Base-by-base conservation (phyloP, 2,329 filamentous ascomycete genomes). In the Tolypocladium pustulatum region DNA sequence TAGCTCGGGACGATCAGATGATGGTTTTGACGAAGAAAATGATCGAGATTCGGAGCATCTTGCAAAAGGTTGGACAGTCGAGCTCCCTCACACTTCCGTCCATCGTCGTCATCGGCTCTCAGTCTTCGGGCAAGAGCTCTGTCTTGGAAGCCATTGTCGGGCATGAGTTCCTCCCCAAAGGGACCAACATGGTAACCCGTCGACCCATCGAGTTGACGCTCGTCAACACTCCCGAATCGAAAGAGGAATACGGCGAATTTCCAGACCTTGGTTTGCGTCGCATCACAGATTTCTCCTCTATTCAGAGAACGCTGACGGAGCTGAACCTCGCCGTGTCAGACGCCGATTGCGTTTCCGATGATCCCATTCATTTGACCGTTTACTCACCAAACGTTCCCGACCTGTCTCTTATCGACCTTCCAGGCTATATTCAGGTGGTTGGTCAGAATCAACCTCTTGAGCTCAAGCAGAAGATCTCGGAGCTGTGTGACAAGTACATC, bases 11-110 rank as follows among this genome's bases (percentile, higher is more conserved):
- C 67, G 94, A 99, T 71, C 94, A 99, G 73, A 99, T 99, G 93
- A 99, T 99, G 94, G 81, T 97, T 65, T 78, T 99, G 68, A 99
- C 95, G 2, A 93, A 94, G 77, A 97, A 97, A 76, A 99, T 99
- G 94, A 99, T 99, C 68, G 94, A 99, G 77, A 97, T 99, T 59
- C 82, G 95, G 65, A 92, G 87, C 65, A 90, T 99, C 59, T 80
- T 99, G 30, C 89, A 95, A 68, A 90, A 87, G 32, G 89, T 99
- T 54, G 95, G 92, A 38, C 93, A 99, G 76, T 95, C 92, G 0
- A 91, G 88, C 63, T 85, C 90, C 3, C 78, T 99, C 62, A 93
- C 89, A 1, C 77, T 99, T 27, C 94, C 94, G 0, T 97, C 95
- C 0, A 99, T 99, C 59, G 94, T 99, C n/a, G 94, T 99, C 41